Evolutionary conservation across 805 yeast genomes (phyloP).

Genomic region (Zygosaccharomyces bisporus): DNA sequence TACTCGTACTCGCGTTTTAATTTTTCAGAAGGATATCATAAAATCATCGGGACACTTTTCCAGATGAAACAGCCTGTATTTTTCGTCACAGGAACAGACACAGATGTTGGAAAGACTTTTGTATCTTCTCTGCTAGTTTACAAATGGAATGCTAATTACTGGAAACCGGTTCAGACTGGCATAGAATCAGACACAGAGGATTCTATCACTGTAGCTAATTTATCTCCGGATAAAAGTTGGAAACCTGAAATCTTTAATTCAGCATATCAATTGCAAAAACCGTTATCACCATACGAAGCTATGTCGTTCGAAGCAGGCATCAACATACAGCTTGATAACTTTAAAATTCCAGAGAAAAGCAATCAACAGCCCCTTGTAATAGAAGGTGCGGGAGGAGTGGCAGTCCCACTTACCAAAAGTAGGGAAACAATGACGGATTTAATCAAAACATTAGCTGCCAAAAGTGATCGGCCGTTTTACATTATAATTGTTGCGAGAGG

Average conservation of each 20-base stretch:
- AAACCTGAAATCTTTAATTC: constrained; percentile 18
- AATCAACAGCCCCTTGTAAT: constrained; percentile 20
- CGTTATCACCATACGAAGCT: constrained; percentile 33
- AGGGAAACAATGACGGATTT: constrained; percentile 28
- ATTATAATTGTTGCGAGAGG: constrained; percentile 32
- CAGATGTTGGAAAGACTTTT: constrained; percentile 36
- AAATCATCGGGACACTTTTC: not conserved
- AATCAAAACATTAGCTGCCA: constrained; percentile 15
- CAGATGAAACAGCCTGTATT: constrained; percentile 17
- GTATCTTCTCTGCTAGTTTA: constrained; percentile 26
- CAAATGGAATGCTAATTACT: constrained; percentile 30
- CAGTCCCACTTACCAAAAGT: constrained; percentile 30
- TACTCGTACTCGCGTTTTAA: not conserved
- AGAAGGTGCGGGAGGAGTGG: constrained; percentile 36
- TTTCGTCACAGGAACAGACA: constrained; percentile 36
- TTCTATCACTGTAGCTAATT: constrained; percentile 16
- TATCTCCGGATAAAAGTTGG: constrained; percentile 7
- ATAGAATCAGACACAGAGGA: constrained; percentile 30
- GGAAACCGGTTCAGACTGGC: constrained; percentile 37
- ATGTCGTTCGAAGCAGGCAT: constrained; percentile 20
- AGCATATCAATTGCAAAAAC: constrained; percentile 21
- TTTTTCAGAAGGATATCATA: not conserved
- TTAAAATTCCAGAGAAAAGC: constrained; percentile 20
- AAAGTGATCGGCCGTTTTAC: constrained; percentile 16
- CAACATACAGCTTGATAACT: constrained; percentile 17